Conservation (phyloP, 2,329 filamentous ascomycete species). For the Chalaropsis thielavioides region DNA sequence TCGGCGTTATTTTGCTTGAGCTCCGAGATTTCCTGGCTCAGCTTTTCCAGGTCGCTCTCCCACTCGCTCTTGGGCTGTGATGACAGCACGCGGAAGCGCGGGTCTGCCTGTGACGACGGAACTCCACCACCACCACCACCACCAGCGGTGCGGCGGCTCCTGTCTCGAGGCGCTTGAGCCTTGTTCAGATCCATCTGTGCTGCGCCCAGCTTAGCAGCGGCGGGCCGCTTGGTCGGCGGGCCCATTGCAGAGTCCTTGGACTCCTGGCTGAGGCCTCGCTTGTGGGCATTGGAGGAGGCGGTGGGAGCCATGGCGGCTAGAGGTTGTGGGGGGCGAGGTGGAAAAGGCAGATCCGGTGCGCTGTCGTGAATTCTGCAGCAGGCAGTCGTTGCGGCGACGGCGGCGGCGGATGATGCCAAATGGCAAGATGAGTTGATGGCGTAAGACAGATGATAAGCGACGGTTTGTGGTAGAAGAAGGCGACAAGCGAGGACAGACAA, state of each 20-base stretch:
- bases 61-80: slow-evolving; percentile 82
- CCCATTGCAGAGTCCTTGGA: slow-evolving; percentile 30
- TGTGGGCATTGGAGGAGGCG: slow-evolving; percentile 42
- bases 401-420: neutral
- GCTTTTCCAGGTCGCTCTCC: slow-evolving; percentile 85
- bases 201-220: neutral
- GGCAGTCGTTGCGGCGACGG: neutral
- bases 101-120: slow-evolving; percentile 32
- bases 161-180: neutral
- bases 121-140: neutral
- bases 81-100: slow-evolving; percentile 49
- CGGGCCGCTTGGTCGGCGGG: neutral
- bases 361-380: neutral
- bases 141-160: neutral
- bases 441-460: neutral
- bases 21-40: slow-evolving; percentile 81
- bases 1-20: slow-evolving; percentile 79
- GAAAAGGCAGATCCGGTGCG: neutral
- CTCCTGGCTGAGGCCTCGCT: slow-evolving; percentile 56
- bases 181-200: neutral
- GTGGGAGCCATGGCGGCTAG: slow-evolving; percentile 32
- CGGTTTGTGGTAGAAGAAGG: neutral
- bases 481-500: neutral
- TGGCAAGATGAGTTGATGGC: neutral
- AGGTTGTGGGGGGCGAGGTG: neutral